A percentile compares a stretch with the other conserved stretches of the same genome.
phyloP scores from a whole-genome alignment of 1,139 yeast species.

The Scheffersomyces parashehatae region DNA sequence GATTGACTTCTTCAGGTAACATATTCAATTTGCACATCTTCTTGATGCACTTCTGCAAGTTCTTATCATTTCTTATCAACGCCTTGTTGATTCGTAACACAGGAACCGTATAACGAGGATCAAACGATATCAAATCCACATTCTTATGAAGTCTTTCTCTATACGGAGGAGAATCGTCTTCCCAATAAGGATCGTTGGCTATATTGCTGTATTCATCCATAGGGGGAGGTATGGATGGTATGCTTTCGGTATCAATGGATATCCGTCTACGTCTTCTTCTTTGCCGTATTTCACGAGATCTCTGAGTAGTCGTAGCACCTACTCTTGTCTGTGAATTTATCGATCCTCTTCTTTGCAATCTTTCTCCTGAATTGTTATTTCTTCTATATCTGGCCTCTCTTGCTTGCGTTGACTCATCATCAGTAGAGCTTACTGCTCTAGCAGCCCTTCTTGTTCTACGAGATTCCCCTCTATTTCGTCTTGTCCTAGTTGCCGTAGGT shows the following conservation, averaged over 20 bases:
- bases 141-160: conserved; percentile 35
- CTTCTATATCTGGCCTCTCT: background rate
- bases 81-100: conserved; percentile 37
- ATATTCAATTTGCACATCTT: conserved; percentile 29
- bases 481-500: background rate
- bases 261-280: background rate
- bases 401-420: background rate
- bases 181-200: background rate
- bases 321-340: conserved; percentile 3
- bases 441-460: background rate
- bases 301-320: background rate
- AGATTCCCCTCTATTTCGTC: conserved; percentile 1
- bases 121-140: conserved; percentile 42
- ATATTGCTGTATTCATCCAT: conserved; percentile 7
- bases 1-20: conserved; percentile 34
- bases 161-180: conserved; percentile 40
- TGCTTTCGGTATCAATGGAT: background rate
- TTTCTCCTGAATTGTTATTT: background rate
- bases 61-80: conserved; percentile 27
- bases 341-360: conserved; percentile 5
- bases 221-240: conserved; percentile 11
- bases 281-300: background rate
- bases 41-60: conserved; percentile 25
- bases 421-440: background rate
- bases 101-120: conserved; percentile 39